Percentiles rank a stretch among this genome's conserved stretches.
These are phyloP conservation scores for Lasiodiplodia hormozganensis DNA, from an alignment of 2,329 filamentous ascomycete species.

Conservation along the genomic window DNA sequence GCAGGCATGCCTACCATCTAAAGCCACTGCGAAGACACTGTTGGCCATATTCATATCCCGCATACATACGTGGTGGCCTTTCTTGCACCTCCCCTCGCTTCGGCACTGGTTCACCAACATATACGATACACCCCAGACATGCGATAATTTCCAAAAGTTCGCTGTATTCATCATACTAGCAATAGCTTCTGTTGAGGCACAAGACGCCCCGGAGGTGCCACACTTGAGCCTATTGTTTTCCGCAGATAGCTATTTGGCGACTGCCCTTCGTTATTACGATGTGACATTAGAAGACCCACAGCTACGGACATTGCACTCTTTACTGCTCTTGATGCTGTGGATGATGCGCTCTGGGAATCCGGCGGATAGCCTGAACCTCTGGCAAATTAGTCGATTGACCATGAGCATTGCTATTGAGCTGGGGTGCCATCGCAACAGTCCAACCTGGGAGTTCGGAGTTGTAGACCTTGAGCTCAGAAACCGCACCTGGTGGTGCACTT, in stretches of 20 bases:
- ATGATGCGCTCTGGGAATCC: slow-evolving; percentile 8
- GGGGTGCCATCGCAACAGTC: slow-evolving; percentile 3
- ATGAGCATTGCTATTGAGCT: slow-evolving; percentile 8
- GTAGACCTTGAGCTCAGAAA: not conserved
- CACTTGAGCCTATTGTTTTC: not conserved
- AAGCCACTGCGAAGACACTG: not conserved
- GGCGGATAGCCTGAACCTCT: not conserved
- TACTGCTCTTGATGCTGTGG: slow-evolving; percentile 1
- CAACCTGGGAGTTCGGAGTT: slow-evolving; percentile 4
- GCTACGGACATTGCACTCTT: not conserved
- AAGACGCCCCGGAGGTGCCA: not conserved
- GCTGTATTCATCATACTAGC: slow-evolving; percentile 3
- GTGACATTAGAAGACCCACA: slow-evolving; percentile 7
- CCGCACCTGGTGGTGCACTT: slow-evolving; percentile 3
- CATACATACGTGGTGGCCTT: slow-evolving; percentile 6
- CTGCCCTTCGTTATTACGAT: slow-evolving; percentile 6
- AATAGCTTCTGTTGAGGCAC: slow-evolving; percentile 7
- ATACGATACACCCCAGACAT: not conserved
- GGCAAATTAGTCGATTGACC: not conserved
- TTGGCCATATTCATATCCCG: slow-evolving; percentile 2
- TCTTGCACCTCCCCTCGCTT: slow-evolving; percentile 1
- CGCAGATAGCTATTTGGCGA: not conserved
- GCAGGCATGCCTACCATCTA: not conserved
- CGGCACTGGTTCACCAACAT: not conserved
- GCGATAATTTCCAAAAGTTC: slow-evolving; percentile 5